Base-by-base conservation (phyloP, 2,329 filamentous ascomycete species). In the Monosporascus sp. region DNA sequence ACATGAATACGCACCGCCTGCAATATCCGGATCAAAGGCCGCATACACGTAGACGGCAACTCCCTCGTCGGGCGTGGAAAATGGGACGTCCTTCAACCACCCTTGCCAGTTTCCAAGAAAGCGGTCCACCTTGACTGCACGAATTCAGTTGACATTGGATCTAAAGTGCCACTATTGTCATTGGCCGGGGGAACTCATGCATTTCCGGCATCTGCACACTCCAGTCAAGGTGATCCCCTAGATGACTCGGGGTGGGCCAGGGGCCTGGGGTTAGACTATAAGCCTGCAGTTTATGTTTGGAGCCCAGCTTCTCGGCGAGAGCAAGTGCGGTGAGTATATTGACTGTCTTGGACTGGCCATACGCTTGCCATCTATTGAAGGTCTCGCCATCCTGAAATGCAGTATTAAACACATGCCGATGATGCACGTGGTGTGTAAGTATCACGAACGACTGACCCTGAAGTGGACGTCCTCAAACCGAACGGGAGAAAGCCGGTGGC, bases 381-480 rank as follows among this genome's bases (percentile, higher is more conserved):
- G 45, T 52, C 28, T 60, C 55, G 31, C 56, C 63, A 28, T 61
- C 51, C 60, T 44, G n/a, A 18, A 11, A 9, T 5, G 17, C 9
- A 43, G 18, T 22, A 11, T 43, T 43, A 43, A n/a, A 8, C 40
- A 11, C 6, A 20, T 43, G n/a, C 40, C 20, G 11, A 20, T n/a
- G 4, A 43, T 43, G 9, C 9, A 43, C n/a, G 14, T 11, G 18
- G 40, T 11, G 15, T 18, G 40, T 18, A 43, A 11, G 9, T 43
- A 20, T 11, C 9, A 43, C 8, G 20, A 20, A 20, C 18, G n/a
- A 31, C 45, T 50, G 57, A 72, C 73, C 20, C 70, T 64, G 51
- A 76, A 76, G 20, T 75, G 72, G 31, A 65, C 70, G 56, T 78
- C 74, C 41, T 67, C 64, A 52, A 71, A 77, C 2, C 72, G 63